Conservation (phyloP, 345 rosid species). For the Eucalyptus microcorys region DNA sequence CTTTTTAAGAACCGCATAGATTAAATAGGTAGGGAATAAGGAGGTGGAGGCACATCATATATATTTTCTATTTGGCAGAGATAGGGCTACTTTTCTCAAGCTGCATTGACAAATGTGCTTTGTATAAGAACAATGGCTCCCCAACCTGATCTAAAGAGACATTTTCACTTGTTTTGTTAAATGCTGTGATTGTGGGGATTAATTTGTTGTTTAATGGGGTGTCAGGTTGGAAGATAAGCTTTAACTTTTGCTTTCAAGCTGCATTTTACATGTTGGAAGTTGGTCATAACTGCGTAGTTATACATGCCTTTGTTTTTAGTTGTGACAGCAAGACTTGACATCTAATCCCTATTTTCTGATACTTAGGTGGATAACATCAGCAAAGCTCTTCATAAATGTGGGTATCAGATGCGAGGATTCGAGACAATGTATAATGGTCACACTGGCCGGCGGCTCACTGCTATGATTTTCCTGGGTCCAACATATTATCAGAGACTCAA, state of each 20-base stretch:
- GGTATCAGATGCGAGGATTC: constrained; percentile 96
- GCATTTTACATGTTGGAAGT: neutral
- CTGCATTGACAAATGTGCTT: neutral
- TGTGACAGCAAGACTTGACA: neutral
- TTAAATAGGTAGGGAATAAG: neutral
- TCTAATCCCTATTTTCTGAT: neutral
- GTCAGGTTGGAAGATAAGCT: neutral
- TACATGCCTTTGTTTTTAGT: neutral
- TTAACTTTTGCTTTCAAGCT: neutral
- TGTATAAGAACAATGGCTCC: neutral
- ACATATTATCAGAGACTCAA: constrained; percentile 94
- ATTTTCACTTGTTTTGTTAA: neutral
- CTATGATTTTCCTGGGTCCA: constrained; percentile 95
- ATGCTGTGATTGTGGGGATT: neutral
- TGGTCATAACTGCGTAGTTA: neutral
- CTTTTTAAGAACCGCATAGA: neutral
- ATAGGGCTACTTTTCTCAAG: neutral
- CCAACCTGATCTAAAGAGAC: neutral
- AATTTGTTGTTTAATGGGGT: neutral
- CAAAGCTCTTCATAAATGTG: constrained; percentile 95
- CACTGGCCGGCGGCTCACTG: constrained; percentile 77
- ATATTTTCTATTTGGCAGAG: neutral
- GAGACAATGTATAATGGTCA: constrained; percentile 99
- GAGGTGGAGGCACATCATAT: neutral
- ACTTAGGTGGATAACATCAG: constrained; percentile 92